These are phyloP conservation scores for Rosa lucieae DNA, from an alignment of 306 rosid species.

Conservation along the genomic window DNA sequence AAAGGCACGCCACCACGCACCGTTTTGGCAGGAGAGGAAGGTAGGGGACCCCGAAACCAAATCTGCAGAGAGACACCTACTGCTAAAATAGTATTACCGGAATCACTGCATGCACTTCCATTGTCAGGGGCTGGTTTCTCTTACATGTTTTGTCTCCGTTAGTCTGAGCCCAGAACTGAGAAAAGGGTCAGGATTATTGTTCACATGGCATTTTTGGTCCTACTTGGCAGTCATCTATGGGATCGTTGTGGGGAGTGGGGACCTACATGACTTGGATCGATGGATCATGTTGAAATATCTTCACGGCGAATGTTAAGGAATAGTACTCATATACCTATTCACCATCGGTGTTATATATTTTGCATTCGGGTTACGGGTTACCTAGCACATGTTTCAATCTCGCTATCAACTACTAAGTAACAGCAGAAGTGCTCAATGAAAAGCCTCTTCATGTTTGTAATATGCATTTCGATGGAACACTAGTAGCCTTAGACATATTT, in stretches of 20 bases:
- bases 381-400: too few species aligned
- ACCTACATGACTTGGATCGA: not conserved
- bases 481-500: too few species aligned
- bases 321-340: too few species aligned
- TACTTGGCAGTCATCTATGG: not conserved
- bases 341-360: too few species aligned
- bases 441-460: too few species aligned
- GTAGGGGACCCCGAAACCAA: not conserved
- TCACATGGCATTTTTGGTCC: not conserved
- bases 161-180: not conserved
- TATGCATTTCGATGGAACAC: too few species aligned
- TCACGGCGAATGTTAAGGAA: too few species aligned
- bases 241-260: not conserved
- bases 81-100: constrained; percentile 8
- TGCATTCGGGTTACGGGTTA: too few species aligned
- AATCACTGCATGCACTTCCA: not conserved
- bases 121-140: not conserved
- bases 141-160: not conserved
- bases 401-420: too few species aligned
- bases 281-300: not conserved
- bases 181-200: not conserved
- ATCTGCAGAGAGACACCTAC: constrained; percentile 7
- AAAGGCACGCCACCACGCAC: constrained; percentile 34
- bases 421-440: too few species aligned
- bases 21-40: not conserved